Conservation (phyloP, 2,329 filamentous ascomycete species). For the Fusarium armeniacum region DNA sequence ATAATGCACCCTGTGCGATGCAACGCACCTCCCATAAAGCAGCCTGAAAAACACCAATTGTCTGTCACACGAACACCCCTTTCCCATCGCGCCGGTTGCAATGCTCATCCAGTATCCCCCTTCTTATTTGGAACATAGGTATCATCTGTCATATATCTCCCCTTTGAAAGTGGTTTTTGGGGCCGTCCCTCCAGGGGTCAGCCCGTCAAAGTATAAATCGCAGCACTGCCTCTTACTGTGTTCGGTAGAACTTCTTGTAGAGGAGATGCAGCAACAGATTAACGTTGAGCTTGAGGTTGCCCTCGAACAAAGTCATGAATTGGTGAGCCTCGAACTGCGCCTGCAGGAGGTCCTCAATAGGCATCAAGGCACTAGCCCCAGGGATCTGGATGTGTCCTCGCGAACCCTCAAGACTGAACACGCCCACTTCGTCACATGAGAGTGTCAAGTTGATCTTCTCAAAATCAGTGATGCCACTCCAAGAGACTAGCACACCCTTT, state of each 20-base stretch:
- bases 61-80: slow-evolving; percentile 37
- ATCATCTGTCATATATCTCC: slow-evolving; percentile 32
- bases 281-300: slow-evolving; percentile 88
- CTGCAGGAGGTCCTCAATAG: slow-evolving; percentile 93
- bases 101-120: slow-evolving; percentile 44
- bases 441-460: slow-evolving; percentile 96
- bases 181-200: slow-evolving; percentile 38
- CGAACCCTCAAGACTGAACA: slow-evolving; percentile 93
- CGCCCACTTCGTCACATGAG: slow-evolving; percentile 90
- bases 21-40: slow-evolving; percentile 43
- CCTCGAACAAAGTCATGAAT: slow-evolving; percentile 95
- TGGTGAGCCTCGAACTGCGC: slow-evolving; percentile 98
- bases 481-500: slow-evolving; percentile 94
- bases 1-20: slow-evolving; percentile 38
- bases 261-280: slow-evolving; percentile 96
- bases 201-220: slow-evolving; percentile 23
- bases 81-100: slow-evolving; percentile 47
- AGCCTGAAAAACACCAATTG: slow-evolving; percentile 46
- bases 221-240: slow-evolving; percentile 62
- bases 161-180: slow-evolving; percentile 20
- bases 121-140: slow-evolving; percentile 36
- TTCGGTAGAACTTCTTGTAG: slow-evolving; percentile 98
- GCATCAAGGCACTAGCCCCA: slow-evolving; percentile 87
- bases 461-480: slow-evolving; percentile 83
- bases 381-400: slow-evolving; percentile 96